Conservation (phyloP, 2,329 filamentous ascomycete genomes). For the Gaeumannomyces tritici region DNA sequence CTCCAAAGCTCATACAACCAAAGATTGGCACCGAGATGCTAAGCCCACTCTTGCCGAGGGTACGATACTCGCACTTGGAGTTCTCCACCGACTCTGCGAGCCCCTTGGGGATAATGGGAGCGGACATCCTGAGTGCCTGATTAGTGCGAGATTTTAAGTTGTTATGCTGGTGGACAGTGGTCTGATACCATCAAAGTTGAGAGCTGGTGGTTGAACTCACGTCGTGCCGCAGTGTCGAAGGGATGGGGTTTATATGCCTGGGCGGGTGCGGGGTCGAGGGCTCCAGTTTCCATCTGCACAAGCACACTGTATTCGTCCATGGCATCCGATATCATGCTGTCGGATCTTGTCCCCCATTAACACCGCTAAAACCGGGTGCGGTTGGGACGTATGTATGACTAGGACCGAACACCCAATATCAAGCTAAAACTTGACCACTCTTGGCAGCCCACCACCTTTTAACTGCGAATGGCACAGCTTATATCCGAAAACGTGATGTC, state of each 20-base stretch:
- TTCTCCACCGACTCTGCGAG: constrained; percentile 25
- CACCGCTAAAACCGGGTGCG: background rate
- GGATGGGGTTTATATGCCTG: background rate
- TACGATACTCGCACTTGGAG: constrained; percentile 37
- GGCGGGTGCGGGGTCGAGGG: background rate
- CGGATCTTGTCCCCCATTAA: background rate
- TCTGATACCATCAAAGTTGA: background rate
- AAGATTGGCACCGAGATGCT: constrained; percentile 54
- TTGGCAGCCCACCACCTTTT: too few species aligned
- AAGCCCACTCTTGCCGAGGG: constrained; percentile 52
- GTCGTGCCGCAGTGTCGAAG: too few species aligned
- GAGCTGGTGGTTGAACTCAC: background rate
- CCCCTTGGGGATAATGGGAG: constrained; percentile 6
- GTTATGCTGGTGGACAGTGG: background rate
- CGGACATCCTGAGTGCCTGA: constrained; percentile 1
- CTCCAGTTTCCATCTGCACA: background rate
- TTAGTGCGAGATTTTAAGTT: background rate
- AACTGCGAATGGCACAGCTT: too few species aligned
- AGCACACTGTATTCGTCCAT: background rate
- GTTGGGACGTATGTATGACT: background rate
- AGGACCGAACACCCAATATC: too few species aligned
- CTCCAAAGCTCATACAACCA: constrained; percentile 55
- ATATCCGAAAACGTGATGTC: too few species aligned
- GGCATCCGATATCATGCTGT: background rate
- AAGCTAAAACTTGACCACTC: too few species aligned